A percentile compares a stretch with the other conserved stretches of the same genome.
phyloP scores from a whole-genome alignment of 2,329 filamentous ascomycete species.

The Fusarium sp. region DNA sequence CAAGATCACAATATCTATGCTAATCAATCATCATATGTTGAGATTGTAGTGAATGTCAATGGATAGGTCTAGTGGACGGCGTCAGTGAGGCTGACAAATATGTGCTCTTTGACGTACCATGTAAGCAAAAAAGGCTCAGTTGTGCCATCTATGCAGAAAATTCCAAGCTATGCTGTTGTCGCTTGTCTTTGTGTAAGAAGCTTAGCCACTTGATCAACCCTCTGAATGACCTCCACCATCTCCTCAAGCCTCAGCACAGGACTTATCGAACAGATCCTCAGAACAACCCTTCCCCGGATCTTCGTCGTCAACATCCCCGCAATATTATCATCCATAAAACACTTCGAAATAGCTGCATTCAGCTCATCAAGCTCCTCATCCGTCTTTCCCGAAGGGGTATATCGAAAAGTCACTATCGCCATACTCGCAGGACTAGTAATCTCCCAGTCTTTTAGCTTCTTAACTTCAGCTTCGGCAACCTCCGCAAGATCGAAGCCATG shows the following conservation, averaged over 20 bases:
- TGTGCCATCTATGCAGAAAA: neutral
- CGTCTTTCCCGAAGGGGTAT: neutral
- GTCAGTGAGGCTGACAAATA: neutral
- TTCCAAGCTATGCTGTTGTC: neutral
- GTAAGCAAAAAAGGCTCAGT: neutral
- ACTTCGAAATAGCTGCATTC: conserved; percentile 2
- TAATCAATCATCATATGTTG: no score
- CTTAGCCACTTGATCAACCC: neutral
- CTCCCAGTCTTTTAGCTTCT: neutral
- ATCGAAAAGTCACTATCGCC: conserved; percentile 22
- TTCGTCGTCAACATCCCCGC: conserved; percentile 15
- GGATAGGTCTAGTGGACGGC: no score
- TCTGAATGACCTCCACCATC: neutral
- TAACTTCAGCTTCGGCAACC: neutral
- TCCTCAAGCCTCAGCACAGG: neutral
- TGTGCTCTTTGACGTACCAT: neutral
- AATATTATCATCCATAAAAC: neutral
- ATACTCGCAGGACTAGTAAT: conserved; percentile 16
- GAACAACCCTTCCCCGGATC: neutral
- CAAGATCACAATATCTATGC: no score
- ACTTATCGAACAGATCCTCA: conserved; percentile 16
- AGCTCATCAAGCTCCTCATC: conserved; percentile 1
- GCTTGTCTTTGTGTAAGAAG: neutral
- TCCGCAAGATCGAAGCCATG: conserved; percentile 8
- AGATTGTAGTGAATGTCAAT: no score